Percentiles rank a stretch among this genome's conserved stretches.
These are phyloP conservation scores for Trypanosomatidae sp. DNA, from an alignment of 208 protist species.

Conservation along the genomic window DNA sequence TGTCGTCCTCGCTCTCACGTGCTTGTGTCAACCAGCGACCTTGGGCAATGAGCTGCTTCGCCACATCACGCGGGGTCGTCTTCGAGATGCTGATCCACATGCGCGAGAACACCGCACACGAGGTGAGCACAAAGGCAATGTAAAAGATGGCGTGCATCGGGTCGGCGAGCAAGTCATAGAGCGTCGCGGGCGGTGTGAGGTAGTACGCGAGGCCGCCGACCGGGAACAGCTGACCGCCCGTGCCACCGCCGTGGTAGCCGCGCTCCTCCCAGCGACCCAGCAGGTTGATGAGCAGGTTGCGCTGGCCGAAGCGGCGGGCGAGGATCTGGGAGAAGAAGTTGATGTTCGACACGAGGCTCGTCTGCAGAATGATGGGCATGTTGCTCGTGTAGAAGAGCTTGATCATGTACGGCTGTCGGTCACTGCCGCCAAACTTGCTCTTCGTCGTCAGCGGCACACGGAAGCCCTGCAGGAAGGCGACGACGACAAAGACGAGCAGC, in stretches of 20 bases:
- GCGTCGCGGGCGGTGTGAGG: constrained; percentile 93
- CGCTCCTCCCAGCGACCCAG: constrained; percentile 95
- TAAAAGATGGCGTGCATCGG: constrained; percentile 98
- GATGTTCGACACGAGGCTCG: constrained; percentile 98
- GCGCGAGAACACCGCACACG: constrained; percentile 98
- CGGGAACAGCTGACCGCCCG: constrained; percentile 72
- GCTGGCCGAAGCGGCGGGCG: constrained; percentile 94
- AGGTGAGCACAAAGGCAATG: constrained; percentile 94
- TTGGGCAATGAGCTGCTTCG: constrained; percentile 94
- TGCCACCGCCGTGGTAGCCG: constrained; percentile 43
- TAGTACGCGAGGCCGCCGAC: constrained; percentile 99
- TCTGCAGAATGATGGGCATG: constrained; percentile 99
- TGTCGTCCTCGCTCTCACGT: constrained; percentile 82
- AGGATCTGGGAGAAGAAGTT: constrained; percentile 99
- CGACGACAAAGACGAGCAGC: constrained; percentile 97
- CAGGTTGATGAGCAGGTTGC: constrained; percentile 97
- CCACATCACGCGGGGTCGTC: constrained; percentile 95
- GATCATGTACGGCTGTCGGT: constrained; percentile 96
- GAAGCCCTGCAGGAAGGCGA: constrained; percentile 99
- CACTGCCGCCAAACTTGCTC: constrained; percentile 52
- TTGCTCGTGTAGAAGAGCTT: constrained; percentile 99
- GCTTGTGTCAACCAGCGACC: constrained; percentile 89
- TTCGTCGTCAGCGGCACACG: constrained; percentile 93
- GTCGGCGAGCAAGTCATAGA: constrained; percentile 92
- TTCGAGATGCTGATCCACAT: constrained; percentile 98